Conservation (phyloP, 2,329 filamentous ascomycete species). For the Thielaviopsis musarum region DNA sequence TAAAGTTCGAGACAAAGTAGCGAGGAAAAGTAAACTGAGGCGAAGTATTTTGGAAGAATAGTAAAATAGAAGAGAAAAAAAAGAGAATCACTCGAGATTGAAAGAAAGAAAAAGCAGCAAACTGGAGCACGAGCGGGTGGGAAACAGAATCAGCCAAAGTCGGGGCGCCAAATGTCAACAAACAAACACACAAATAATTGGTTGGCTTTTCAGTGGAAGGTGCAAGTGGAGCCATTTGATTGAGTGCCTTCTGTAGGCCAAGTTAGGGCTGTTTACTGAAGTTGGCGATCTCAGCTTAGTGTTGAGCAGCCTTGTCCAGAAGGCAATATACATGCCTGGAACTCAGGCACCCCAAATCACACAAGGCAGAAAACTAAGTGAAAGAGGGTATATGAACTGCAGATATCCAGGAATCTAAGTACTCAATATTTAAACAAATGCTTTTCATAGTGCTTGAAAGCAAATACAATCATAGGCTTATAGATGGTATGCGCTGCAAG, state of each 20-base stretch:
- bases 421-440: neutral
- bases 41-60: neutral
- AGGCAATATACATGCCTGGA: neutral
- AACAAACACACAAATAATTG: neutral
- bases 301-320: neutral
- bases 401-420: neutral
- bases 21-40: neutral
- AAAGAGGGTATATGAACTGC: neutral
- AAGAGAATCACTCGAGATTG: neutral
- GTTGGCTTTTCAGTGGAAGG: too few species aligned
- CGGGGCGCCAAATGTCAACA: neutral
- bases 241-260: neutral
- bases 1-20: neutral
- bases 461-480: neutral
- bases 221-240: neutral
- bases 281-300: neutral
- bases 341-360: neutral
- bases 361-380: neutral
- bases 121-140: neutral
- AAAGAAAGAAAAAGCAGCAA: neutral
- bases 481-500: neutral
- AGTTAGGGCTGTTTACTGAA: neutral
- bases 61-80: neutral
- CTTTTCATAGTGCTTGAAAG: neutral
- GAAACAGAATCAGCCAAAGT: neutral